Conservation (phyloP, 768 basidiomycete species). For the Mycena venus region DNA sequence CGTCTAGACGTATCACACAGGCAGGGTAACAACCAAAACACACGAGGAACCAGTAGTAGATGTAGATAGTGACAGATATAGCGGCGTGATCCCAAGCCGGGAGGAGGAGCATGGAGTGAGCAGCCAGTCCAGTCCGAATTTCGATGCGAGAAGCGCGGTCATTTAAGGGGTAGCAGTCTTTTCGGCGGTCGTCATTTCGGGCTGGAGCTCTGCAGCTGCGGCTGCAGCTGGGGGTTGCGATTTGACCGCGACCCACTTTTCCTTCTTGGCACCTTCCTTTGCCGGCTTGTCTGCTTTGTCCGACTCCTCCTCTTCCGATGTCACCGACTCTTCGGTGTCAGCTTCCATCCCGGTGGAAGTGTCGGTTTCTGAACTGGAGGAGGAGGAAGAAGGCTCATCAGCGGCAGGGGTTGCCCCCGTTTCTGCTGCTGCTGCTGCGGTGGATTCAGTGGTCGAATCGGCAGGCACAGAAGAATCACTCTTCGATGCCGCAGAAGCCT, state of each 20-base stretch:
- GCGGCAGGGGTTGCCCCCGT: constrained; percentile 32
- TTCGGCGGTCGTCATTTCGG: not conserved
- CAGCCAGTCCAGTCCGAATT: constrained; percentile 30
- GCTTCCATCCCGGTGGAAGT: constrained; percentile 74
- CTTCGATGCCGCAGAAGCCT: constrained; percentile 53
- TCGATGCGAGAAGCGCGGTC: constrained; percentile 8
- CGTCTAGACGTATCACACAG: constrained; percentile 36
- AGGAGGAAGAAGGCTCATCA: constrained; percentile 51
- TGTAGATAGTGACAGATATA: constrained; percentile 30
- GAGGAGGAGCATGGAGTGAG: constrained; percentile 30
- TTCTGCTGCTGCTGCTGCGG: constrained; percentile 43
- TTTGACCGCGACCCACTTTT: constrained; percentile 87
- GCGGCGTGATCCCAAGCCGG: constrained; percentile 31
- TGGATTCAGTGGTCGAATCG: constrained; percentile 51
- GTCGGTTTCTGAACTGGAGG: constrained; percentile 72
- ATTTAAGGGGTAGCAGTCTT: constrained; percentile 2
- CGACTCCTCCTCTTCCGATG: constrained; percentile 80
- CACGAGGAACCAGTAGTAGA: constrained; percentile 32
- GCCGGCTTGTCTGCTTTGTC: constrained; percentile 52
- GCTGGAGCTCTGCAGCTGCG: constrained; percentile 28
- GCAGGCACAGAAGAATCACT: constrained; percentile 52
- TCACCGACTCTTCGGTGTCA: constrained; percentile 82
- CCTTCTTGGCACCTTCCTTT: constrained; percentile 57
- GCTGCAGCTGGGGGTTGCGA: constrained; percentile 48
- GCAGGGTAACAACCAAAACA: constrained; percentile 34